Percentiles rank a stretch among this genome's conserved stretches.
Evolutionary conservation across 208 protist genomes (phyloP).

Genomic region (Phytomonas sp.): DNA sequence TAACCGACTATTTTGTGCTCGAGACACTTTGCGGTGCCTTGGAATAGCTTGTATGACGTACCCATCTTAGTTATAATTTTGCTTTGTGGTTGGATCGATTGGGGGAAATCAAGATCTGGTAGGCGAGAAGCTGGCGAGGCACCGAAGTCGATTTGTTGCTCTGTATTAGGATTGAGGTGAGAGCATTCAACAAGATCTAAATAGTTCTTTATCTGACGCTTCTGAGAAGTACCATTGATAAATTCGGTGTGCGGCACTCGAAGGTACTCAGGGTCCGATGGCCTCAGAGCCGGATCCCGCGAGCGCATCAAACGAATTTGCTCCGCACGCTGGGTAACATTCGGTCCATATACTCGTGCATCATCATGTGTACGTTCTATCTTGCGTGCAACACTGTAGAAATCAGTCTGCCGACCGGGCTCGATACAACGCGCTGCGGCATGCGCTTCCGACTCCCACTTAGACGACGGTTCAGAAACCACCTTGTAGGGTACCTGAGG

Average conservation of each 20-base stretch:
- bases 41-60: constrained; percentile 29
- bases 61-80: not conserved
- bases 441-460: constrained; percentile 60
- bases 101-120: constrained; percentile 24
- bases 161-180: constrained; percentile 48
- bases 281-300: constrained; percentile 34
- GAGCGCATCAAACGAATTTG: constrained; percentile 71
- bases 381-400: constrained; percentile 62
- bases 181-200: constrained; percentile 77
- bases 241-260: constrained; percentile 11
- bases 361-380: constrained; percentile 71
- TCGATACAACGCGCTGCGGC: constrained; percentile 35
- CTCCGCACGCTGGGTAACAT: constrained; percentile 59
- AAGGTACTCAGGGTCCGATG: constrained; percentile 21
- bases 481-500: not conserved
- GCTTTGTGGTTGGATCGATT: constrained; percentile 1
- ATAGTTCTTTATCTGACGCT: constrained; percentile 25
- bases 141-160: constrained; percentile 51
- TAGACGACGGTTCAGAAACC: constrained; percentile 16
- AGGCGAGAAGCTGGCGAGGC: constrained; percentile 37
- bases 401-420: constrained; percentile 36
- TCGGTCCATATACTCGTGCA: constrained; percentile 41
- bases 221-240: not conserved
- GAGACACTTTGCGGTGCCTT: constrained; percentile 57
- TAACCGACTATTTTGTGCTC: constrained; percentile 40